These are phyloP conservation scores for Poa annua DNA, from an alignment of 176 grass and related monocot species.

Conservation along the genomic window DNA sequence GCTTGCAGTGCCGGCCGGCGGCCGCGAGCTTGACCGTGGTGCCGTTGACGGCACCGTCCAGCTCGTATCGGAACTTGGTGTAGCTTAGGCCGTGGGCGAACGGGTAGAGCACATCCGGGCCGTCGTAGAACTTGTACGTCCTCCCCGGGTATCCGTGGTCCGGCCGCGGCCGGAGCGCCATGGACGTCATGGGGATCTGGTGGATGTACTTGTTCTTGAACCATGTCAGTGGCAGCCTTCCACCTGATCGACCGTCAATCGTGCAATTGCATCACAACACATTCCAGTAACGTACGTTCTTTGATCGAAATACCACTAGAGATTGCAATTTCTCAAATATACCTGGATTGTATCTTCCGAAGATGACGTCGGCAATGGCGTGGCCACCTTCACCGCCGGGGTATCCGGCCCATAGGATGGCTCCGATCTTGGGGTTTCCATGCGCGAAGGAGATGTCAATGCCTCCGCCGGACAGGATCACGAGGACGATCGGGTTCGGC, in stretches of 20 bases:
- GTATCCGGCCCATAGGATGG: constrained; percentile 65
- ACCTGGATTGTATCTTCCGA: constrained; percentile 56
- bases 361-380: constrained; percentile 55
- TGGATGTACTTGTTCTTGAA: constrained; percentile 43
- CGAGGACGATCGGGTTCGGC: constrained; percentile 50
- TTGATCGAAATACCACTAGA: not conserved
- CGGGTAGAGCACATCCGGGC: constrained; percentile 38
- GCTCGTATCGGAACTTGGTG: constrained; percentile 44
- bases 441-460: constrained; percentile 63
- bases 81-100: constrained; percentile 45
- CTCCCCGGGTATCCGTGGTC: constrained; percentile 46
- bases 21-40: not conserved
- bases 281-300: not conserved
- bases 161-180: constrained; percentile 40
- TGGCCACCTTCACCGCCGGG: constrained; percentile 58
- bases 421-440: constrained; percentile 56
- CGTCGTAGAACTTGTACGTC: constrained; percentile 54
- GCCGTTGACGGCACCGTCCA: constrained; percentile 1
- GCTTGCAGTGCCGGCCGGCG: constrained; percentile 37
- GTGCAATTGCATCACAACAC: not conserved
- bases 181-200: constrained; percentile 53
- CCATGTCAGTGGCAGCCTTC: constrained; percentile 51
- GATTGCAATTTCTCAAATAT: not conserved
- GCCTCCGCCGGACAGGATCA: constrained; percentile 56
- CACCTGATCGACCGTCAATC: constrained; percentile 18